Conservation (phyloP, 2,329 filamentous ascomycete genomes). For the Blastomyces parvus region DNA sequence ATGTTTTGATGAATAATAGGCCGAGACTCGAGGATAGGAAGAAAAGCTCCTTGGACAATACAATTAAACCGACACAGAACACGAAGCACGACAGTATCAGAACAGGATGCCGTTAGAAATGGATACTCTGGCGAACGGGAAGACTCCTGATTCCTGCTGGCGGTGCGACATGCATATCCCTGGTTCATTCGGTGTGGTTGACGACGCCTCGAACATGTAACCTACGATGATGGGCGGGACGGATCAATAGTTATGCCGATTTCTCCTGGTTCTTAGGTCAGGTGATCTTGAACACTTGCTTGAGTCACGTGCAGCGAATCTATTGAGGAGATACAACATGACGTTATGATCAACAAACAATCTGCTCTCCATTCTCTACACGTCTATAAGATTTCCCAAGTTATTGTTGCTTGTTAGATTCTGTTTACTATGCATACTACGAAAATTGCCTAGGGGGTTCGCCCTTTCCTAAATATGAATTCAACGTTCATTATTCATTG, state of each 20-base stretch:
- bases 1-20: background rate
- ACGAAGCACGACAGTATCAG: background rate
- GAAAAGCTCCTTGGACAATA: background rate
- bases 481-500: no score
- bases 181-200: background rate
- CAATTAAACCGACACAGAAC: background rate
- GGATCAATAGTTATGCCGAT: background rate
- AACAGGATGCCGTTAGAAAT: background rate
- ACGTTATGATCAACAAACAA: no score
- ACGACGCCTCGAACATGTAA: background rate
- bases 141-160: background rate
- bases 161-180: background rate
- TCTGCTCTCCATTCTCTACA: no score
- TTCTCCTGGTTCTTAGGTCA: background rate
- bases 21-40: background rate
- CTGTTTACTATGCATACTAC: no score
- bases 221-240: background rate
- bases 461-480: no score
- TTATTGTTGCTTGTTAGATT: no score
- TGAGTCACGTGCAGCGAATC: no score
- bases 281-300: no score
- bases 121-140: background rate
- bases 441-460: no score
- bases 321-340: no score
- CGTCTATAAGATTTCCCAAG: no score